Evolutionary conservation across 305 asterid species (phyloP), one percentile per base, ranked within the genome.

Genomic region (Fraxinus sp.): DNA sequence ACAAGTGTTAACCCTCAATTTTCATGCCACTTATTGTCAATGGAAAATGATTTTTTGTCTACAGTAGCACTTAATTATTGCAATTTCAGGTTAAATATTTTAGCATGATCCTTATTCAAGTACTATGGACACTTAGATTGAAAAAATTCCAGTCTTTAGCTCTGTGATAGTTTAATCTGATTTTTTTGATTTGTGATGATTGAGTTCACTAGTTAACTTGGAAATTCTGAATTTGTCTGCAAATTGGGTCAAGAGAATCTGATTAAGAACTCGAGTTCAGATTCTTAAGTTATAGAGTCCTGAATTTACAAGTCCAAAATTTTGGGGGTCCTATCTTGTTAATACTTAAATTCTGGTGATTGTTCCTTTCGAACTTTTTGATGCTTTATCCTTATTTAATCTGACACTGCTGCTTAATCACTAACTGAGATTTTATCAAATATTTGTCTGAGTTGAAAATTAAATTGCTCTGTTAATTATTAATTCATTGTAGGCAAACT

Each of bases 401-500:
- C 20, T 70, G 37, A 30, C 14, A 66, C 18, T 5, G 83, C 75
- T 82, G 81, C 70, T 64, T 73, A 32, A 8, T 11, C 49, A 14
- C 32, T 70, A 28, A 79, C 49, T 24, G 22, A 35, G 57, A 33
- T 77, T 80, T 18, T 78, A 70, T 46, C 80, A 10, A 68, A 41
- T 75, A 22, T 64, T 75, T 70, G 80, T 49, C 75, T 79, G 76
- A 30, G 55, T 66, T 87, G 78, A 64, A 66, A 79, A 39, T 81
- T 77, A 16, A 62, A 49, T 77, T 9, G 77, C 35, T 52, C 70
- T 83, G 78, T 49, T 74, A 73, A 33, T 39, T 76, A 11, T 75
- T 81, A 22, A 80, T 35, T 80, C 43, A 41, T 79, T 28, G 36
- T 57, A 5, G 9, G 33, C 35, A 22, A 70, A 78, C 75, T 8